Evolutionary conservation across 139 green algal genomes (phyloP).

Genomic region (Closterium sp.): DNA sequence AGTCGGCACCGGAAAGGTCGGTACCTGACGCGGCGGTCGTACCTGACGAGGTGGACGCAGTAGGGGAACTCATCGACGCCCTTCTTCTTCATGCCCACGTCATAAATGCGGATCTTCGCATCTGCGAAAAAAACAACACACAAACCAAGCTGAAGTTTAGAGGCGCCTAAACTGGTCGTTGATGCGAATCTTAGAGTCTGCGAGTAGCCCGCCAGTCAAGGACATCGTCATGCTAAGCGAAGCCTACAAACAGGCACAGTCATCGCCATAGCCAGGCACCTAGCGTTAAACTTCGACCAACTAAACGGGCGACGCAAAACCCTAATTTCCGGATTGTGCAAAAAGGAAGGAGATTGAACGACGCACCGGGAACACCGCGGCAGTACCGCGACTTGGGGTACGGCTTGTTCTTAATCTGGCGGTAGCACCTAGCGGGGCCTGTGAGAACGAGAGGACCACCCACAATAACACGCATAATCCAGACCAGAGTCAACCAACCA

Average conservation of each 20-base stretch:
- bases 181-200: neutral
- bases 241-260: neutral
- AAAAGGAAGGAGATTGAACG: neutral
- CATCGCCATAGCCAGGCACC: neutral
- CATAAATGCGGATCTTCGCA: conserved; percentile 99
- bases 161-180: too few species aligned
- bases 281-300: neutral
- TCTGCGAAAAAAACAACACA: conserved; percentile 64
- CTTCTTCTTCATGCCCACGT: conserved; percentile 92
- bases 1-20: too few species aligned
- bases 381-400: conserved; percentile 99
- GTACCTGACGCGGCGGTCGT: neutral
- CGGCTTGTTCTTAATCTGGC: conserved; percentile 98
- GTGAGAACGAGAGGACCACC: neutral
- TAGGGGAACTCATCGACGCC: conserved; percentile 90
- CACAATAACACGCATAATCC: neutral
- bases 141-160: too few species aligned
- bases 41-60: conserved; percentile 95
- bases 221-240: neutral
- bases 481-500: too few species aligned
- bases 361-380: conserved; percentile 86
- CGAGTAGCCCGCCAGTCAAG: neutral
- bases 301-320: neutral
- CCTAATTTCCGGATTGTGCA: neutral
- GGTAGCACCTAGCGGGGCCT: conserved; percentile 68